phyloP scores from a whole-genome alignment of 176 grass and related monocot species.

The Hordeum vulgare region MorexV3_pseudomolecules_assembly NC_058518.1:81489469-81489968 shows the following conservation, averaged over 20 bases:
- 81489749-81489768: conserved; percentile 74
- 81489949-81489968: conserved; percentile 61
- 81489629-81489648: conserved; percentile 86
- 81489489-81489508: conserved; percentile 91
- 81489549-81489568: not conserved
- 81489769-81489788: conserved; percentile 76
- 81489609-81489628: conserved; percentile 35
- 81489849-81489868: not conserved
- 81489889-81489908: not conserved
- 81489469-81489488: conserved; percentile 83
- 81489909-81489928: conserved; percentile 67
- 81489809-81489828: conserved; percentile 49
- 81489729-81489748: conserved; percentile 78
- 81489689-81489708: conserved; percentile 66
- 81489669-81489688: conserved; percentile 61
- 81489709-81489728: conserved; percentile 78
- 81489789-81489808: conserved; percentile 80
- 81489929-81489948: conserved; percentile 70
- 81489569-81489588: not conserved
- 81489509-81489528: conserved; percentile 88
- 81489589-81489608: not conserved
- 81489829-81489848: conserved; percentile 66
- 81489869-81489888: not conserved
- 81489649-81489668: conserved; percentile 90
- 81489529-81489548: conserved; percentile 68